Base-by-base conservation (phyloP, 768 basidiomycete genomes). In the Termitomyces sp. region DNA sequence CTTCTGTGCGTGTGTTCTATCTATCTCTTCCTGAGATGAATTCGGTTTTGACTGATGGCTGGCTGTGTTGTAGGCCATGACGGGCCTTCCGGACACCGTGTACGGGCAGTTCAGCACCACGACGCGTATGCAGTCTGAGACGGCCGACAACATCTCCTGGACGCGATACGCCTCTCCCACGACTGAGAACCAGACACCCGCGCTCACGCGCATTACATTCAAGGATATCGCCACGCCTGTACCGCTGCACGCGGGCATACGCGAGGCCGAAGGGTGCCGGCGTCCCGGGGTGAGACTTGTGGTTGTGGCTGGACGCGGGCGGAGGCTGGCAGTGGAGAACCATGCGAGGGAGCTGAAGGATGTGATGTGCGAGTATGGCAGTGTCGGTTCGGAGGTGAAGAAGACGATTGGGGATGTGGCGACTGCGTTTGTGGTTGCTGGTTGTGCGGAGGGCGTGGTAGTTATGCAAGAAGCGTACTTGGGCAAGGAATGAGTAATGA, bases 351-450 rank as follows among this genome's bases (percentile, higher is more conserved):
- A 97, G 72, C 69, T 94, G 56, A 83, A 83, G 61, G 73, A 76
- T 43, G 61, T 94, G 22, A 74, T 86, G 68, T 77, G 80, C 18
- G 79, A 83, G 61, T 76, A 86, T 61, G 82, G 79, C 4, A 58
- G 65, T 29, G 75, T 87, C 4, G 79, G 81, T 0, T 65, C 76
- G 4, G 90, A 91, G 66, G 83, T 94, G 58, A 77, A 79, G 68
- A 88, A 89, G 74, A 93, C 94, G 22, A 77, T 96, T 26, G 95
- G 95, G 3, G 91, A 95, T 68, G 86, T 91, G 18, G 90, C 85
- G 2, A 82, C 87, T 41, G 86, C 86, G 46, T 82, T 95, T 67
- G 82, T 94, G 13, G 74, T 86, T 3, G 76, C 83, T 6, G 82
- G 81, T 1, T 74, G 76, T 51, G 80, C 80, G 36, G 75, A 78